These are phyloP conservation scores for Flaveria sonorensis DNA, from an alignment of 129 eudicot genomes.

Conservation along the genomic window DNA sequence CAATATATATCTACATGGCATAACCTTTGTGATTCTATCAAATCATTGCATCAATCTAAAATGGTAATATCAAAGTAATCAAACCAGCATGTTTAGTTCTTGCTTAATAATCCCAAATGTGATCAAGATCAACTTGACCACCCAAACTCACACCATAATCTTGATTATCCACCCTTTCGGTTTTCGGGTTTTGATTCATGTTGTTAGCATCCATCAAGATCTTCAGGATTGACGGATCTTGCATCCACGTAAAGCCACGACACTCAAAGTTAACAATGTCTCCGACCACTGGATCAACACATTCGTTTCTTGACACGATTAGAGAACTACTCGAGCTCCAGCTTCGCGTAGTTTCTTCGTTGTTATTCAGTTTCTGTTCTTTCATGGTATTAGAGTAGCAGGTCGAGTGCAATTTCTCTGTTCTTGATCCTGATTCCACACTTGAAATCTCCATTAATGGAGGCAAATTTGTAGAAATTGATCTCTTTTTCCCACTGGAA, in stretches of 20 bases:
- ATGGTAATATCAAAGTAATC: neutral
- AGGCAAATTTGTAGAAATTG: slow-evolving; percentile 59
- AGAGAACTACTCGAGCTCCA: too few relatives aligned
- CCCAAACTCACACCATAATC: slow-evolving; percentile 33
- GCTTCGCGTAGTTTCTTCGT: slow-evolving; percentile 19
- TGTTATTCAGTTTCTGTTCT: slow-evolving; percentile 43
- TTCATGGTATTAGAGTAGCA: slow-evolving; percentile 66
- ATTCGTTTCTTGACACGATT: slow-evolving; percentile 10
- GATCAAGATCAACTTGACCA: slow-evolving; percentile 57
- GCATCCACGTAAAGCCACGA: slow-evolving; percentile 47
- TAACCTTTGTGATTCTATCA: slow-evolving; percentile 24
- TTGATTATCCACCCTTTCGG: slow-evolving; percentile 32
- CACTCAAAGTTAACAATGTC: slow-evolving; percentile 12
- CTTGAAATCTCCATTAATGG: slow-evolving; percentile 59
- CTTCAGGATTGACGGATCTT: slow-evolving; percentile 57
- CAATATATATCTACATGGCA: slow-evolving; percentile 25
- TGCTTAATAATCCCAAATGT: slow-evolving; percentile 66
- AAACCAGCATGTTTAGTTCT: slow-evolving; percentile 15
- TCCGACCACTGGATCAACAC: slow-evolving; percentile 30
- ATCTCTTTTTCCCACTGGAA: slow-evolving; percentile 55
- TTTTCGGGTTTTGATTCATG: slow-evolving; percentile 19
- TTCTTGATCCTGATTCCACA: slow-evolving; percentile 34
- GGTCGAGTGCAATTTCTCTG: slow-evolving; percentile 59
- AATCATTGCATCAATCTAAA: slow-evolving; percentile 29
- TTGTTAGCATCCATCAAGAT: slow-evolving; percentile 44